These are phyloP conservation scores for Neurospora sp. DNA, from an alignment of 495 filamentous ascomycete species.

Conservation along the genomic window DNA sequence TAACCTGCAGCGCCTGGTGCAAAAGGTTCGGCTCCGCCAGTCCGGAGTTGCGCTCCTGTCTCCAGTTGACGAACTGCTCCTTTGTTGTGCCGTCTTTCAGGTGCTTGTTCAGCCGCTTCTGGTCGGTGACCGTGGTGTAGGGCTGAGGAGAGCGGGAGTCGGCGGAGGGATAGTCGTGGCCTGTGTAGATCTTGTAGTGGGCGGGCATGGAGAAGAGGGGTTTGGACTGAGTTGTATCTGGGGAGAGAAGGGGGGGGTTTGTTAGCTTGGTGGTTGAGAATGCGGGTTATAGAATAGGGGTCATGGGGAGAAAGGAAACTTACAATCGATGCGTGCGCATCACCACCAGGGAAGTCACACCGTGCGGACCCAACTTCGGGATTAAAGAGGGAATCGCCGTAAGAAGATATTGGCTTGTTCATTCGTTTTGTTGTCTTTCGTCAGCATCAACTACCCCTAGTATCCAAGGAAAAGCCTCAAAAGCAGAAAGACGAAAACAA, in stretches of 20 bases:
- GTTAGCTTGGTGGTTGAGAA: neutral
- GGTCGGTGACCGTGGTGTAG: constrained; percentile 41
- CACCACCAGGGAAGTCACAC: constrained; percentile 52
- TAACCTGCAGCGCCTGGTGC: constrained; percentile 48
- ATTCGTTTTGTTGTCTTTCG: neutral
- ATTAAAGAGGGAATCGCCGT: constrained; percentile 52
- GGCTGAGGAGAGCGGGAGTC: constrained; percentile 24
- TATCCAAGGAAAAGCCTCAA: neutral
- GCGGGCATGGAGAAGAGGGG: constrained; percentile 36
- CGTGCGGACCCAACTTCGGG: constrained; percentile 48
- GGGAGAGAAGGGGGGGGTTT: too few species aligned
- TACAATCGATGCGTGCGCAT: constrained; percentile 31
- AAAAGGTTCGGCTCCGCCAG: constrained; percentile 43
- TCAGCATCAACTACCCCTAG: neutral
- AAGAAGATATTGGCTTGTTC: constrained; percentile 44
- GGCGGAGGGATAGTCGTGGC: constrained; percentile 40
- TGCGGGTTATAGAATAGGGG: neutral
- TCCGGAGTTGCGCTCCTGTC: constrained; percentile 36
- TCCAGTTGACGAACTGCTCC: constrained; percentile 39
- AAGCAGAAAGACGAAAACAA: neutral
- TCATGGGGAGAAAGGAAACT: neutral
- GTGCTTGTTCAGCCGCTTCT: constrained; percentile 44
- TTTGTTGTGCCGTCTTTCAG: constrained; percentile 29
- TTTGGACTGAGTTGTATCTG: constrained; percentile 27
- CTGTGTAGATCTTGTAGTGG: constrained; percentile 39